A percentile compares a stretch with the other conserved stretches of the same genome.
Evolutionary conservation across 306 rosid species (phyloP).

Genomic region (Abrus precatorius): DNA sequence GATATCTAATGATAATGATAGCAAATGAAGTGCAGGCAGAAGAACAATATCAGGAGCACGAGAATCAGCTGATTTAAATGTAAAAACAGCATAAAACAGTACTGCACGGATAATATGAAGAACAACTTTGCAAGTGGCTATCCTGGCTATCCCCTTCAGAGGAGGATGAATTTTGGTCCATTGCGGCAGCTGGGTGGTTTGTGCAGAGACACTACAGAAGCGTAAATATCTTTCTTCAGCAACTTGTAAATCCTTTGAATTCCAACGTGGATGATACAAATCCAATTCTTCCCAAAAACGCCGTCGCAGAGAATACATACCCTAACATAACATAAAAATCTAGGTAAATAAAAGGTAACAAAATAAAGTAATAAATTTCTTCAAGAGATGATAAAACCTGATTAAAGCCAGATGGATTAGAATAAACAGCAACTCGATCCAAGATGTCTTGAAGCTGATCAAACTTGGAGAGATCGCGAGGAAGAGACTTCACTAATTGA

Average conservation of each 20-base stretch:
- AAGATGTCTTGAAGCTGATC: constrained; percentile 78
- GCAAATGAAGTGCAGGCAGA: constrained; percentile 84
- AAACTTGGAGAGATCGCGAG: constrained; percentile 87
- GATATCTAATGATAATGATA: constrained; percentile 81
- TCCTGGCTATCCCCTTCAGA: constrained; percentile 73
- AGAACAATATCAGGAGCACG: constrained; percentile 93
- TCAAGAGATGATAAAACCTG: constrained; percentile 60
- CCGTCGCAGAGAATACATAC: constrained; percentile 92
- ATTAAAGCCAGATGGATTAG: constrained; percentile 91
- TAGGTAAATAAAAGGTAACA: constrained; percentile 36
- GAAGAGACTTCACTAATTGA: constrained; percentile 93
- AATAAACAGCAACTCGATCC: constrained; percentile 75
- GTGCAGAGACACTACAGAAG: constrained; percentile 73
- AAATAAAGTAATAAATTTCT: constrained; percentile 26
- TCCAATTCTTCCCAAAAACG: constrained; percentile 86
- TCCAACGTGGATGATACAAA: constrained; percentile 96
- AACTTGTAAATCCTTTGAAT: constrained; percentile 85
- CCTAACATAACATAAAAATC: constrained; percentile 59
- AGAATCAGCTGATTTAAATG: constrained; percentile 71
- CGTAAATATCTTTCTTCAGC: constrained; percentile 98
- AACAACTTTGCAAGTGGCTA: constrained; percentile 86
- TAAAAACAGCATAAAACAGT: constrained; percentile 81
- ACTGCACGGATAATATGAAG: constrained; percentile 86
- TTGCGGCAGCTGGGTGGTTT: constrained; percentile 74
- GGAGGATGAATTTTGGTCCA: constrained; percentile 93